phyloP scores from a whole-genome alignment of 1,284 basidiomycete species.

The Ustilago shanxiensis region DNA sequence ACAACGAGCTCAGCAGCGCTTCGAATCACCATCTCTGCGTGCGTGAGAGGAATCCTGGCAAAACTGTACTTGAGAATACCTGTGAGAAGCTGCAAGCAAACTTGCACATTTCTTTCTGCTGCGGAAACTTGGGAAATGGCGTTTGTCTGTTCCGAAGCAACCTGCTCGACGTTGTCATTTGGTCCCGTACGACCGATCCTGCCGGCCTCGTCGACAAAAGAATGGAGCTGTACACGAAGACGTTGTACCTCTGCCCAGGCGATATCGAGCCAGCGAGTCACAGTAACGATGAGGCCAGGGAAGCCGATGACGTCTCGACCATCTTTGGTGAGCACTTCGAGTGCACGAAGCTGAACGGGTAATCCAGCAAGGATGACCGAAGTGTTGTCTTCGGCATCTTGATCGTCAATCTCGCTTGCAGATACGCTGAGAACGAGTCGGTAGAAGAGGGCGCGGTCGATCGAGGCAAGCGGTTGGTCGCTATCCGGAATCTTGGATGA shows the following conservation, averaged over 20 bases:
- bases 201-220: conserved; percentile 22
- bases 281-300: conserved; percentile 52
- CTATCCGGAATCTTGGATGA: conserved; percentile 58
- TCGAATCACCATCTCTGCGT: conserved; percentile 55
- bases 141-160: conserved; percentile 17
- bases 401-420: conserved; percentile 39
- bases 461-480: conserved; percentile 58
- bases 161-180: conserved; percentile 15
- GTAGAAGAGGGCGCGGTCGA: conserved; percentile 63
- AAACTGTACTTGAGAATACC: conserved; percentile 67
- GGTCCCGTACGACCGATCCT: conserved; percentile 18
- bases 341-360: conserved; percentile 55
- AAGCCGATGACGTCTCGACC: conserved; percentile 65
- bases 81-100: conserved; percentile 57
- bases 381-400: conserved; percentile 38
- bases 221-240: conserved; percentile 41
- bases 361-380: conserved; percentile 43
- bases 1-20: conserved; percentile 53
- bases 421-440: conserved; percentile 56
- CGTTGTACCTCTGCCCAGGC: conserved; percentile 62
- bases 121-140: conserved; percentile 35
- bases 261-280: conserved; percentile 55
- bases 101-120: conserved; percentile 56
- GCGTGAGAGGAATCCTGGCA: conserved; percentile 52
- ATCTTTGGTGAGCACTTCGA: conserved; percentile 64